Evolutionary conservation across 805 yeast genomes (phyloP), one percentile per base, ranked within the genome.

Genomic region (Suhomyces faveliae): DNA sequence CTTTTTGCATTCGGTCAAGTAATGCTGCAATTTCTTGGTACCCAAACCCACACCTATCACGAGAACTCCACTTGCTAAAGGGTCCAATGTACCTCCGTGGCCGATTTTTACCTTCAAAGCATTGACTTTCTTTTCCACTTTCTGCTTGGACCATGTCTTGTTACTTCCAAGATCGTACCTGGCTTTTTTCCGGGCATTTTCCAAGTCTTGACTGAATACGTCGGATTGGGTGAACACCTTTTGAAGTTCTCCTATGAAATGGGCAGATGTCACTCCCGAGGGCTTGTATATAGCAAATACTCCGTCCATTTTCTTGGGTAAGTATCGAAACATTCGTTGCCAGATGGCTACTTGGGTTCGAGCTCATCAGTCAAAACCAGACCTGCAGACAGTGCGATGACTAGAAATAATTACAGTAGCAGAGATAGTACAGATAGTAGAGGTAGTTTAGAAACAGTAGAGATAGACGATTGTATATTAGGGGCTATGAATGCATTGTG

Each of bases 81-180:
- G 97, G 60, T 94, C 99, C 33, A 94, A 72, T 0, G 99, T 94
- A 8, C 99, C 99, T 15, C 99, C 99, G 65, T 94, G 99, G 1
- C 99, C 99, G 74, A 92, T 85, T 60, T 94, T 94, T 27, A 91
- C 83, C 57, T 83, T 84, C 3, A 79, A 70, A 25, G 74, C 73
- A 20, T 76, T 69, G 23, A 78, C 71, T 49, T 79, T 78, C 46
- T 79, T 76, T 50, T 78, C 75, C 39, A 80, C 76, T 30, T 81
- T 74, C 46, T 70, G 73, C 45, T 73, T 66, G 48, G 79, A 72
- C 61, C 72, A 67, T 47, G 64, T 62, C 42, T 64, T 66, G 59
- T 70, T 70, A 37, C 63, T 64, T 25, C 68, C 61, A 12, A 75
- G 61, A 38, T 74, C 74, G 19, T 52, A 52, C 25, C 73, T 68